Conservation (phyloP, 192 early-diverging fungal species). For the Coemansia furcata region DNA sequence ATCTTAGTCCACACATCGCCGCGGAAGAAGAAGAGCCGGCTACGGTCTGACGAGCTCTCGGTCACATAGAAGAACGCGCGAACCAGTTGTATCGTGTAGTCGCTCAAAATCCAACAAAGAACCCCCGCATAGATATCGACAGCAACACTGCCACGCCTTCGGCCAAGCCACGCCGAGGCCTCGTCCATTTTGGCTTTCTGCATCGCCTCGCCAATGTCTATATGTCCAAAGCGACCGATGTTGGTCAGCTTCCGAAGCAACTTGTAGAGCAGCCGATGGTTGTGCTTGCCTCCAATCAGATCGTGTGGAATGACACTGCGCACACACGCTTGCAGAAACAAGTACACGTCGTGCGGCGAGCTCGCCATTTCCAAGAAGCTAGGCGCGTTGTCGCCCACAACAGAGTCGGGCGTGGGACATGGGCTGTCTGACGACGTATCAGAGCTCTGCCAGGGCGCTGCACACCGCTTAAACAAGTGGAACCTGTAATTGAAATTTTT, state of each 20-base stretch:
- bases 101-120: constrained; percentile 65
- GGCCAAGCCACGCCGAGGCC: constrained; percentile 19
- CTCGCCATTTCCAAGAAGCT: constrained; percentile 22
- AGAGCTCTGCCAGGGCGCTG: constrained; percentile 49
- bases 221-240: constrained; percentile 59
- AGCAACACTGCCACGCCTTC: neutral
- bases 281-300: constrained; percentile 62
- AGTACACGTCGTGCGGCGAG: constrained; percentile 34
- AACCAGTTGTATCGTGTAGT: constrained; percentile 61
- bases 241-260: constrained; percentile 58
- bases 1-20: constrained; percentile 70
- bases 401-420: neutral
- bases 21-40: constrained; percentile 72
- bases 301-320: constrained; percentile 60
- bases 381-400: neutral
- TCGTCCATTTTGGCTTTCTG: constrained; percentile 57
- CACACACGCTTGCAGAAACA: constrained; percentile 52
- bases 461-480: constrained; percentile 50
- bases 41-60: constrained; percentile 63
- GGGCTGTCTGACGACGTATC: neutral
- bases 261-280: constrained; percentile 55
- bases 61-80: constrained; percentile 77
- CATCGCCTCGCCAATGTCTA: constrained; percentile 57
- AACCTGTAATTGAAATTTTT: constrained; percentile 40
- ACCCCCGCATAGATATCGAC: constrained; percentile 60